Conservation (phyloP, 495 filamentous ascomycete species). For the Hypoxylon lienhwacheense region DNA sequence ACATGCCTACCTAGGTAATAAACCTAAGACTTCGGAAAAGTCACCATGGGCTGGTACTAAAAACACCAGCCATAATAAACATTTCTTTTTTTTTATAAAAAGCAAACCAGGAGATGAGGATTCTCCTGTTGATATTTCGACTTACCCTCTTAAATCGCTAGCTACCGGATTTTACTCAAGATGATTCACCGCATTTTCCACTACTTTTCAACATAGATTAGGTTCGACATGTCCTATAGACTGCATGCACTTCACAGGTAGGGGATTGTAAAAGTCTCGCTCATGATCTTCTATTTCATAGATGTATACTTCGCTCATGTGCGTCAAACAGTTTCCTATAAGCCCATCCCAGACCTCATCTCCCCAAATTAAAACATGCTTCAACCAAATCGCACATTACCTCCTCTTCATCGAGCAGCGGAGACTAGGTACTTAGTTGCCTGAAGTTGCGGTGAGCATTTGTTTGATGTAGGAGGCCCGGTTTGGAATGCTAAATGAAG, state of each 20-base stretch:
- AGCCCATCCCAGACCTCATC: background rate
- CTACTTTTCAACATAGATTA: no score
- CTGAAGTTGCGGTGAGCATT: conserved; percentile 4
- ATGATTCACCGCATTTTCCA: no score
- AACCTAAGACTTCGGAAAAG: no score
- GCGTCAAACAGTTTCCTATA: conserved; percentile 18
- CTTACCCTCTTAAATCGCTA: no score
- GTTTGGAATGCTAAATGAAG: background rate
- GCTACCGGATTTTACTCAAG: no score
- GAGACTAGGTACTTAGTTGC: conserved; percentile 11
- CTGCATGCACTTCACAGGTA: background rate
- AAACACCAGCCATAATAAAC: no score
- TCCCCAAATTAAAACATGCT: background rate
- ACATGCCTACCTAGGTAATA: no score
- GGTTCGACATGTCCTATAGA: background rate
- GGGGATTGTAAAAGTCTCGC: background rate
- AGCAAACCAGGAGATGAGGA: no score
- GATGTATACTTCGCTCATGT: conserved; percentile 19
- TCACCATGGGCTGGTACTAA: no score
- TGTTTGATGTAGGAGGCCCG: background rate
- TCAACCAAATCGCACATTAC: background rate
- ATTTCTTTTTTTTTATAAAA: no score
- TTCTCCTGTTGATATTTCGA: no score
- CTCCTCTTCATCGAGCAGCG: background rate
- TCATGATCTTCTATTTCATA: conserved; percentile 26